Evolutionary conservation across 768 basidiomycete genomes (phyloP).

Genomic region (Russula abietina): DNA sequence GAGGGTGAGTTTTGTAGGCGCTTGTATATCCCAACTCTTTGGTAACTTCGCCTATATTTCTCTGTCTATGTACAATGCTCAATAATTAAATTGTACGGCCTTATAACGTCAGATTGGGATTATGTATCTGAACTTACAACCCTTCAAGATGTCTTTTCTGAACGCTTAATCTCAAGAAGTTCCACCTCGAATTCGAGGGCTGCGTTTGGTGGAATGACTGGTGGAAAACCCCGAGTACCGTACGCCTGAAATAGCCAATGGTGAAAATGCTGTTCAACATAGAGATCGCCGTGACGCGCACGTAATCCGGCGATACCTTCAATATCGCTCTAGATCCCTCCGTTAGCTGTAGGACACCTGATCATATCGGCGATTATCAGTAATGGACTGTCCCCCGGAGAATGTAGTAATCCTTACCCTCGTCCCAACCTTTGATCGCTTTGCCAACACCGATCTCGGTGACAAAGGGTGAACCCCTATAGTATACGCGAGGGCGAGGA

Average conservation of each 20-base stretch:
- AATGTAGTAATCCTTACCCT: conserved; percentile 45
- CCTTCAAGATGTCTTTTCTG: conserved; percentile 22
- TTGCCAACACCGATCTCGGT: conserved; percentile 70
- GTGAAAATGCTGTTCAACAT: not conserved
- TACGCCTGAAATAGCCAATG: conserved; percentile 42
- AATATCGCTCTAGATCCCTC: conserved; percentile 66
- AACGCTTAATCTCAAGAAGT: conserved; percentile 55
- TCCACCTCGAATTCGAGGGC: conserved; percentile 80
- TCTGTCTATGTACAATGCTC: conserved; percentile 10
- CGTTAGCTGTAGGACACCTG: conserved; percentile 72
- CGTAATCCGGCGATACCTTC: conserved; percentile 66
- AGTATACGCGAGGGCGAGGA: not conserved
- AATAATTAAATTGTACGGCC: not conserved
- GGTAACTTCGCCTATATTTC: not conserved
- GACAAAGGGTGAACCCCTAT: conserved; percentile 52
- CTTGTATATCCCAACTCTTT: not conserved
- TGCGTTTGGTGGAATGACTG: conserved; percentile 69
- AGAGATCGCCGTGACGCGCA: conserved; percentile 35
- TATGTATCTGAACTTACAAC: not conserved
- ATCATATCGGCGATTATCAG: conserved; percentile 15
- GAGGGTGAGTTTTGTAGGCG: not conserved
- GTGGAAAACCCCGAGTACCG: conserved; percentile 65
- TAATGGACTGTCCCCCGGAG: not conserved
- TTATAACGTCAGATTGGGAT: not conserved
- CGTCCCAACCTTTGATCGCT: conserved; percentile 78